These are phyloP conservation scores for Magnusiomyces magnusii DNA, from an alignment of 1,139 yeast species.

Conservation along the genomic window DNA sequence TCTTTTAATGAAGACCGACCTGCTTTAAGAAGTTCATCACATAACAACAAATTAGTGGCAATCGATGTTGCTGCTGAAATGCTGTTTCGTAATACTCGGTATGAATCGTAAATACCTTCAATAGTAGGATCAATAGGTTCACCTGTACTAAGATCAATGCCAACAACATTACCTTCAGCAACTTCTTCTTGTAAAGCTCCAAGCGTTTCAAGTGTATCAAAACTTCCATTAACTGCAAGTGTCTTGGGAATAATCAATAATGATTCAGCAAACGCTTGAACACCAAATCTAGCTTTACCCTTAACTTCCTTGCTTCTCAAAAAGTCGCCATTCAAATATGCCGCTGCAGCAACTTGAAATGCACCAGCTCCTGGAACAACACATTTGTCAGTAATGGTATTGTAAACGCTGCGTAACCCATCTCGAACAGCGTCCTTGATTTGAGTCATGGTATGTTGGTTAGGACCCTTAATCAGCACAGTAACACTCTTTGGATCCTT, in stretches of 20 bases:
- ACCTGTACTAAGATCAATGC: conserved; percentile 84
- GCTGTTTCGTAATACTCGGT: conserved; percentile 88
- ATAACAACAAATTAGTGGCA: conserved; percentile 81
- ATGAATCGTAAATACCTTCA: conserved; percentile 96
- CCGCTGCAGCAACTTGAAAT: conserved; percentile 75
- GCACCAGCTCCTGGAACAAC: conserved; percentile 98
- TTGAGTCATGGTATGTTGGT: conserved; percentile 79
- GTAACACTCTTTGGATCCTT: conserved; percentile 89
- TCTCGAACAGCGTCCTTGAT: conserved; percentile 96
- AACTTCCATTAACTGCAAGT: conserved; percentile 85
- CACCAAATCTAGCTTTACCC: conserved; percentile 86
- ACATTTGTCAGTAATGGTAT: conserved; percentile 75
- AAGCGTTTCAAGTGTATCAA: conserved; percentile 84
- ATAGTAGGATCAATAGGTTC: conserved; percentile 94
- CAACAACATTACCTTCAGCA: conserved; percentile 74
- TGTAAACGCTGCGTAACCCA: conserved; percentile 91
- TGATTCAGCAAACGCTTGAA: conserved; percentile 90
- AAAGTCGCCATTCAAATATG: conserved; percentile 42
- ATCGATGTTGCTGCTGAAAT: conserved; percentile 90
- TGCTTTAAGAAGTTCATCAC: conserved; percentile 95
- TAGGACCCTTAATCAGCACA: conserved; percentile 87
- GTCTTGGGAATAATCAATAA: conserved; percentile 89
- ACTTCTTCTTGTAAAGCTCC: conserved; percentile 88
- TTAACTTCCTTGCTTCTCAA: conserved; percentile 51
- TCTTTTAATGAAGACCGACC: conserved; percentile 87